Evolutionary conservation across 495 filamentous ascomycete species (phyloP).

Genomic region (Talaromyces thailandensis): DNA sequence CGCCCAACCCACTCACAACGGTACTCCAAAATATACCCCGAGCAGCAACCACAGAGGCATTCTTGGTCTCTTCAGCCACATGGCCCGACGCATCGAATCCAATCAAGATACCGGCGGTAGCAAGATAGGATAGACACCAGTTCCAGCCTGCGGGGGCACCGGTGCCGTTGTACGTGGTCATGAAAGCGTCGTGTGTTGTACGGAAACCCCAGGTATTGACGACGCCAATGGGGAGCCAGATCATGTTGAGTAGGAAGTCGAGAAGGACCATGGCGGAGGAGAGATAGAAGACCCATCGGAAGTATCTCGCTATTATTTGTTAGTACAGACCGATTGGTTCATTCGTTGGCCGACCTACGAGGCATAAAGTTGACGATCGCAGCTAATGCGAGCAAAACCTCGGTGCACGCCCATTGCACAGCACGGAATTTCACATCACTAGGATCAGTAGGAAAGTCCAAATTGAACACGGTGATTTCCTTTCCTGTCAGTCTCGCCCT

Average conservation of each 20-base stretch:
- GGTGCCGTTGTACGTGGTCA: slow-evolving; percentile 48
- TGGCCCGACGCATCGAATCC: slow-evolving; percentile 50
- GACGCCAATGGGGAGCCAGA: slow-evolving; percentile 48
- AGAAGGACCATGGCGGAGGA: slow-evolving; percentile 40
- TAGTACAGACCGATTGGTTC: neutral
- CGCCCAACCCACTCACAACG: slow-evolving; percentile 40
- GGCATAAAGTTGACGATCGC: slow-evolving; percentile 36
- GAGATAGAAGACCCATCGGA: slow-evolving; percentile 38
- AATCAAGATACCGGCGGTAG: slow-evolving; percentile 49
- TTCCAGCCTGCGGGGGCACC: slow-evolving; percentile 48
- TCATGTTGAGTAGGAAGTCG: slow-evolving; percentile 46
- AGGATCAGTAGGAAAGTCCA: slow-evolving; percentile 39
- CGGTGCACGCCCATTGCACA: slow-evolving; percentile 47
- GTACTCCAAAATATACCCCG: slow-evolving; percentile 49
- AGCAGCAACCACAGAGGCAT: slow-evolving; percentile 43
- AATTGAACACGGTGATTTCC: slow-evolving; percentile 45
- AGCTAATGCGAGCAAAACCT: slow-evolving; percentile 37
- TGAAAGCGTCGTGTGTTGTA: slow-evolving; percentile 44
- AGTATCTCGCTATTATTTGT: slow-evolving; percentile 24
- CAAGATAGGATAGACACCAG: slow-evolving; percentile 50
- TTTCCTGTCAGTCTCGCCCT: slow-evolving; percentile 7
- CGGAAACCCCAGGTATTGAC: slow-evolving; percentile 47
- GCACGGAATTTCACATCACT: slow-evolving; percentile 42
- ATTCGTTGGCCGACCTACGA: slow-evolving; percentile 17
- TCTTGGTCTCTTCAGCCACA: slow-evolving; percentile 49